Evolutionary conservation across 768 basidiomycete genomes (phyloP).

Genomic region (Lentinula boryana): DNA sequence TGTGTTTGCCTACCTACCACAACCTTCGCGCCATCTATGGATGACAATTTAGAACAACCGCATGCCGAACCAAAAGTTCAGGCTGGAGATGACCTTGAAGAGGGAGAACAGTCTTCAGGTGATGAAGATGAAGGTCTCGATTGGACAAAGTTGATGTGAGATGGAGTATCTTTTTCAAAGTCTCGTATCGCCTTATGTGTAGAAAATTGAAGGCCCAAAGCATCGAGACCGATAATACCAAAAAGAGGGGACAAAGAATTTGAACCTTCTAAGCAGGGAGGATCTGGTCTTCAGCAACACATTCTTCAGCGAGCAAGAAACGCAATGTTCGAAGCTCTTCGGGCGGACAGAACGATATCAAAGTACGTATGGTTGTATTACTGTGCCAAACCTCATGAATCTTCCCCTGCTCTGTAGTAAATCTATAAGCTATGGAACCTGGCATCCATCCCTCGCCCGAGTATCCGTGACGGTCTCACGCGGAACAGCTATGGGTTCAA

Average conservation of each 20-base stretch:
- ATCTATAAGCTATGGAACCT: conserved; percentile 72
- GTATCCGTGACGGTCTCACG: conserved; percentile 66
- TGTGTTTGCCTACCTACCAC: neutral
- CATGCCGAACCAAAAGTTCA: conserved; percentile 23
- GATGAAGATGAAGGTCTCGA: conserved; percentile 74
- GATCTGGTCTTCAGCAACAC: conserved; percentile 74
- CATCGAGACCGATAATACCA: conserved; percentile 71
- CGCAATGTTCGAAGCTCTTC: conserved; percentile 85
- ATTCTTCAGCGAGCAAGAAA: conserved; percentile 72
- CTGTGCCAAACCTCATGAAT: neutral
- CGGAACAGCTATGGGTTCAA: conserved; percentile 76
- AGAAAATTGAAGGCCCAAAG: conserved; percentile 24
- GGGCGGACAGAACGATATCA: conserved; percentile 66
- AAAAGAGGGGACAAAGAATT: conserved; percentile 98
- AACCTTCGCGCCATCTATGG: conserved; percentile 33
- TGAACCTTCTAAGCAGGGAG: conserved; percentile 60
- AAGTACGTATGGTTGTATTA: conserved; percentile 40
- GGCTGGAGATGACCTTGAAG: conserved; percentile 26
- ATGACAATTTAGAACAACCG: conserved; percentile 51
- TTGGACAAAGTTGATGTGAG: conserved; percentile 74
- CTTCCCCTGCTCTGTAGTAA: conserved; percentile 41
- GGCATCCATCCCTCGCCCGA: conserved; percentile 62
- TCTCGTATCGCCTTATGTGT: conserved; percentile 8
- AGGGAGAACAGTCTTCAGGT: conserved; percentile 46
- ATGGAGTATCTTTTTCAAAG: conserved; percentile 1